Base-by-base conservation (phyloP, 2,329 filamentous ascomycete genomes). In the Teratosphaeria gauchensis region DNA sequence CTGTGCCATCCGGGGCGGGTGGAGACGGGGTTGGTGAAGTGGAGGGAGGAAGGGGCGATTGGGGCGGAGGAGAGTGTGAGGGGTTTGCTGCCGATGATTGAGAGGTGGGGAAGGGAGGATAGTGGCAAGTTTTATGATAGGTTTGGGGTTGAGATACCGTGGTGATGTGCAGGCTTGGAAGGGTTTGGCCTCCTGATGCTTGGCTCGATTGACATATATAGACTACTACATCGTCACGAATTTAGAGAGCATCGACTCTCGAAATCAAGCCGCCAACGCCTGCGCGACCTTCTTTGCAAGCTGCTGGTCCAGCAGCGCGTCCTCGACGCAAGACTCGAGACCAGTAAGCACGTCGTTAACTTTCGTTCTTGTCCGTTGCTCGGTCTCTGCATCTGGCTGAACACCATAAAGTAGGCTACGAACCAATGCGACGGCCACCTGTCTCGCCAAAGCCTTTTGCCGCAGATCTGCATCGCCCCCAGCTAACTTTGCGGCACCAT, bases 251-350 rank as follows among this genome's bases (percentile, higher is more conserved):
- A 48, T 21, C 16, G 33, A 35, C 8, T 35, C 6, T 2, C 11
- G 35, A 16, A 2, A 2, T 48, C n/a, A 48, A 2, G 2, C 6
- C 4, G 42, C 4, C 42, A 48, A 19, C 5, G 42, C 42, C 35
- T 56, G 33, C 21, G 56, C 53, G 9, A 61, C 3, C 48, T 58
- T 55, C 16, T 60, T 46, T 3, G 59, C 59, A 46, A 57, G 7
- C 6, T 16, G 46, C 12, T 21, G 8, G 11, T 62, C 60, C 3
- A 64, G 31, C 54, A 64, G 21, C 2, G 78, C 79, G 55, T 83
- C 80, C 52, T 82, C 80, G 19, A 80, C 74, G 73, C 80, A 78
- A 53, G 80, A 77, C 60, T 78, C 75, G 30, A 80, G 76, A 2
- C 70, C 67, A 56, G 73, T 69, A 54, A 77, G 76, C 72, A n/a